A percentile compares a stretch with the other conserved stretches of the same genome.
Evolutionary conservation across 495 filamentous ascomycete species (phyloP).

Genomic region (Daldinia loculata): DNA sequence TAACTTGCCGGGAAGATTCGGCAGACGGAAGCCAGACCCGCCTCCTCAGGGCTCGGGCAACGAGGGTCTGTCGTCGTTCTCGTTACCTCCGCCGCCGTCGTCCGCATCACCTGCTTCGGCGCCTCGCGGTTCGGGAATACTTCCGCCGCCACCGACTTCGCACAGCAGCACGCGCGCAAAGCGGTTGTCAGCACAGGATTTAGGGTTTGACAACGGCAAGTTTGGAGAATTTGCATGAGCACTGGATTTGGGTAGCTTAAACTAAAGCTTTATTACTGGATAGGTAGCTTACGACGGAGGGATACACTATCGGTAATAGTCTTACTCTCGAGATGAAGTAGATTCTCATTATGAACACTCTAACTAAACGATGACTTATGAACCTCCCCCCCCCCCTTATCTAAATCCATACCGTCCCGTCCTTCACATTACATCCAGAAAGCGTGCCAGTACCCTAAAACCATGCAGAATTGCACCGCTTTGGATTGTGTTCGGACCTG

Average conservation of each 20-base stretch:
- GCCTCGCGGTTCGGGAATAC: conserved; percentile 45
- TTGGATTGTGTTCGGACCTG: neutral
- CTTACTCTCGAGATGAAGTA: conserved; percentile 14
- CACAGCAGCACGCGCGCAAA: conserved; percentile 58
- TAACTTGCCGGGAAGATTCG: conserved; percentile 68
- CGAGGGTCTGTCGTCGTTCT: conserved; percentile 55
- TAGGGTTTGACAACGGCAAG: conserved; percentile 72
- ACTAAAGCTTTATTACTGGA: neutral
- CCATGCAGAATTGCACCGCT: neutral
- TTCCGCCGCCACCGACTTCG: conserved; percentile 73
- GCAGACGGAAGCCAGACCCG: conserved; percentile 47
- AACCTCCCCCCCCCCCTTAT: neutral
- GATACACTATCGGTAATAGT: neutral
- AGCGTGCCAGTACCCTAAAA: neutral
- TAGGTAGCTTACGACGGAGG: conserved; percentile 3
- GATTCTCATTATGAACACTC: conserved; percentile 17
- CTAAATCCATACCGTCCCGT: neutral
- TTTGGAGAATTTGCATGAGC: conserved; percentile 70
- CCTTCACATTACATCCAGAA: neutral
- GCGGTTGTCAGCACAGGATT: conserved; percentile 59
- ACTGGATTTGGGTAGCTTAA: neutral
- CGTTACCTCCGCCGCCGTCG: conserved; percentile 60
- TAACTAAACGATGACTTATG: conserved; percentile 9
- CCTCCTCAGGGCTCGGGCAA: conserved; percentile 31
- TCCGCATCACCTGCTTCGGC: conserved; percentile 25